Evolutionary conservation across 139 green algal genomes (phyloP), one percentile per base, ranked within the genome.

Genomic region (Pedinophyceae sp.): DNA sequence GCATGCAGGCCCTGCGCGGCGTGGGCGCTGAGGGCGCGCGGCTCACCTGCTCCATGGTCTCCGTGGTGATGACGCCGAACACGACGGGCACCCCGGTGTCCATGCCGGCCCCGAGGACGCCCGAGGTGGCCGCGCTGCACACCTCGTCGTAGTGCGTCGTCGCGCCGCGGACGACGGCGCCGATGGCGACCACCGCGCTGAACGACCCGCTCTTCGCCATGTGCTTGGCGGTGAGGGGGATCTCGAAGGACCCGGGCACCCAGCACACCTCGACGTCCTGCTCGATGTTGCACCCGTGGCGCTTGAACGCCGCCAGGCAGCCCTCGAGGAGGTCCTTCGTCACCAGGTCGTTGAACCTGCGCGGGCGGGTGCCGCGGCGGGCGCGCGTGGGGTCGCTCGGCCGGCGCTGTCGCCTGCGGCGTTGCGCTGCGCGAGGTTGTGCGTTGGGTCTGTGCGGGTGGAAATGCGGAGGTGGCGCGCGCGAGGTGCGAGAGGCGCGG

Each of bases 91-190:
- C 76, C 7, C 83, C 81, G 0, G 76, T 79, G 69, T 82, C 75
- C 4, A 68, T 60, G 41, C 67, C 63, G 3, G 83, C 87, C 20
- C 54, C 61, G 26, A 95, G 62, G 10, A 85, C 48, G 4, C 89
- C 89, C 27, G 65, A 82, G 13, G 83, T 83, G 7, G 88, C 86
- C 6, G 68, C 83, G 45, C 74, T 66, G 2, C 84, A 85, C 13
- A 97, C 89, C 0, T 88, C 87, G 27, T 97, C 89, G 65, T 95
- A 97, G 67, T 97, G 88, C 0, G 82, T 81, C 4, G 89, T 97
- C n/a, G 84, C 75, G 7, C 89, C 89, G 5, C 85, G 74, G 27
- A 96, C 84, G 60, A 97, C 78, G 6, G 82, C 85, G 2, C 89
- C 89, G 46, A 97, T 89, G 62, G 74, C 79, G 3, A 97, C 54